Evolutionary conservation across 1,284 basidiomycete genomes (phyloP), one percentile per base, ranked within the genome.

Genomic region (Clitocybe nebularis): DNA sequence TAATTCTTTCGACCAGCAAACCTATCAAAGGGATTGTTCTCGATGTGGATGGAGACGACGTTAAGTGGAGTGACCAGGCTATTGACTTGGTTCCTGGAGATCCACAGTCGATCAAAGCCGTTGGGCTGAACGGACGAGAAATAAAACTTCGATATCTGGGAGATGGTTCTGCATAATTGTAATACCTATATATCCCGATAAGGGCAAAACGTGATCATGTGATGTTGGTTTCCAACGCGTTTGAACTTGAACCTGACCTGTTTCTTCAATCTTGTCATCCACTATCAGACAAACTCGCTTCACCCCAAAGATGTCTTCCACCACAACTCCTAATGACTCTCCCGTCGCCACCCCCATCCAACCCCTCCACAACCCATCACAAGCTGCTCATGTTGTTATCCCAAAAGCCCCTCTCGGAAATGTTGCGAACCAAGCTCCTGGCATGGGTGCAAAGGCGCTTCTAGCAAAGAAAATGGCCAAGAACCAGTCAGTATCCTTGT

Each of bases 401-500:
- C 89, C 88, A 2, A 79, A 85, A 56, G 87, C 87, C 39, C 89
- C 87, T 4, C 70, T 92, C 4, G 87, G 88, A 17, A 84, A 81
- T 46, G 68, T 79, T 13, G 63, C 61, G 11, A 78, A 73, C 50
- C 71, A 75, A 44, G 74, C 70, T 16, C 79, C 81, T 16, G 86
- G 85, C n/a, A 77, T 89, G 74, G 90, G 89, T 13, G 83, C 85
- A 42, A 93, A 89, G 62, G 90, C 92, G 1, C 72, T 95, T 28
- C 64, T 95, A 20, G 89, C 88, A 4, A 93, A 93, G 74, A 89
- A 82, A 67, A 76, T 94, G 74, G 84, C 89, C 22, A 90, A 89
- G 68, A 77, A 69, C 55, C 78, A 79, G 91, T 92, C 53, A 56
- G 86, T 75, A 10, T 7, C 30, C 26, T 41, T 3, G 32, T 22